A percentile compares a stretch with the other conserved stretches of the same genome.
Evolutionary conservation across 2,329 filamentous ascomycete species (phyloP).

Genomic region (Curvularia spicifera): DNA sequence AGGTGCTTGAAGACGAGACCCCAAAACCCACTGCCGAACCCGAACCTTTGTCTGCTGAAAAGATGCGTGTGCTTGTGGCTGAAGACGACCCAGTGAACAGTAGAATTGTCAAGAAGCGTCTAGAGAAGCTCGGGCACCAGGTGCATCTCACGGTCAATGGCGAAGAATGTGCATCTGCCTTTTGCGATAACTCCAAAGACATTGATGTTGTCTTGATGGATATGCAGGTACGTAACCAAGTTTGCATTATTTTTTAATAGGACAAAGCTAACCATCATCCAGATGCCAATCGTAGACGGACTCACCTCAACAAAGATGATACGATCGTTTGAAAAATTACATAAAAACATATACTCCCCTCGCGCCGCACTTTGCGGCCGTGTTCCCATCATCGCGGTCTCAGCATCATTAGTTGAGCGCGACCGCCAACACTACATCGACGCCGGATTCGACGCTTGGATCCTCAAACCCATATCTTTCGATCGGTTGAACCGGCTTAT

Average conservation of each 20-base stretch:
- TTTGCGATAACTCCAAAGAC: slow-evolving; percentile 64
- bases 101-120: slow-evolving; percentile 77
- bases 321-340: slow-evolving; percentile 69
- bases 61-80: slow-evolving; percentile 74
- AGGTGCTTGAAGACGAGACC: slow-evolving; percentile 32
- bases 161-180: slow-evolving; percentile 78
- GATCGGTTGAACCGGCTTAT: slow-evolving; percentile 73
- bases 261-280: slow-evolving; percentile 9
- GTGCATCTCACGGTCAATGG: slow-evolving; percentile 80
- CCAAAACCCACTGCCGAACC: slow-evolving; percentile 16
- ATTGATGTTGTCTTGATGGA: slow-evolving; percentile 91
- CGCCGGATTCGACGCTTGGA: slow-evolving; percentile 88
- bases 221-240: slow-evolving; percentile 70
- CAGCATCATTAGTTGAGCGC: slow-evolving; percentile 77
- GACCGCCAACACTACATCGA: slow-evolving; percentile 73
- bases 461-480: slow-evolving; percentile 87
- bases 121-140: slow-evolving; percentile 76
- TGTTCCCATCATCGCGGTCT: slow-evolving; percentile 85
- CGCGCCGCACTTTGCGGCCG: slow-evolving; percentile 67
- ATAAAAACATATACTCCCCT: slow-evolving; percentile 62
- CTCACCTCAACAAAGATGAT: slow-evolving; percentile 84
- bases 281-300: slow-evolving; percentile 95
- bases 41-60: slow-evolving; percentile 42
- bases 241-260: too few relatives aligned
- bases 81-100: slow-evolving; percentile 91